Conservation (phyloP, 495 filamentous ascomycete species). For the Geopyxis carbonaria region DNA sequence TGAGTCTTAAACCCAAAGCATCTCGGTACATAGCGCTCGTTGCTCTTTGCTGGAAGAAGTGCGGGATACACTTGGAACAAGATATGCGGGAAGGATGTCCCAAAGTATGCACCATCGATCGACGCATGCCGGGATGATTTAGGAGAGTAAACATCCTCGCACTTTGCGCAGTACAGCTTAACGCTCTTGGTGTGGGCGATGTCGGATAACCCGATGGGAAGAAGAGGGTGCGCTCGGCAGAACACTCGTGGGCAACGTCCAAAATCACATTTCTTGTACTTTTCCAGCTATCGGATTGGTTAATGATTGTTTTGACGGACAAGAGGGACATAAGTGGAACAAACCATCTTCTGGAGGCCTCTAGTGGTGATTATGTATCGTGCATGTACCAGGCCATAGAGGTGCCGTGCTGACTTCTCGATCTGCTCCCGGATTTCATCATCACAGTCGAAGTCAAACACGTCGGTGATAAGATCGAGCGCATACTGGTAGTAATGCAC, state of each 20-base stretch:
- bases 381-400: conserved; percentile 93
- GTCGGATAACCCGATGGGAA: conserved; percentile 87
- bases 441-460: conserved; percentile 97
- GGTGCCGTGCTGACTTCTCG: conserved; percentile 88
- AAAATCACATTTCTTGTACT: conserved; percentile 96
- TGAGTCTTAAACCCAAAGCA: conserved; percentile 94
- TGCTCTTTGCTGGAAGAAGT: conserved; percentile 66
- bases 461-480: conserved; percentile 96
- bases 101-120: conserved; percentile 97
- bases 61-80: conserved; percentile 95
- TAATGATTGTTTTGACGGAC: conserved; percentile 1
- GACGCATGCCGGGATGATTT: conserved; percentile 89
- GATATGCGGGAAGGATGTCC: conserved; percentile 95
- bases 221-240: conserved; percentile 76
- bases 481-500: conserved; percentile 99
- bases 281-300: conserved; percentile 55
- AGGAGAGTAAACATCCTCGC: conserved; percentile 97
- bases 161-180: conserved; percentile 90
- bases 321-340: conserved; percentile 14
- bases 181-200: conserved; percentile 68
- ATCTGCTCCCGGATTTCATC: conserved; percentile 96
- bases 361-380: conserved; percentile 94
- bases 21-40: conserved; percentile 68
- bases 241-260: conserved; percentile 94
- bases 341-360: conserved; percentile 89